phyloP scores from a whole-genome alignment of 208 protist species.

The Tritrichomonas musculus region DNA sequence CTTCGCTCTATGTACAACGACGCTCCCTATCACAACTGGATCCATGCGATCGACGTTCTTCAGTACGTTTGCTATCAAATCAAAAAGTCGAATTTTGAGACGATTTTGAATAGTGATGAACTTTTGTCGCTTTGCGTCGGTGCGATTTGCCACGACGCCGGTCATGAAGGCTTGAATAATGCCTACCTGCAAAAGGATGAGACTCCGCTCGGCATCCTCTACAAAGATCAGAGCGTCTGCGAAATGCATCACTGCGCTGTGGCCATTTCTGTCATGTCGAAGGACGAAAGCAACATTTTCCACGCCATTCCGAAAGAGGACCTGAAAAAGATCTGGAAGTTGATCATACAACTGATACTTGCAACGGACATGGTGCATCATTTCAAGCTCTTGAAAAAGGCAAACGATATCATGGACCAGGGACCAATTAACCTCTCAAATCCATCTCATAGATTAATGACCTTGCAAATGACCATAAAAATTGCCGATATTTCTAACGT shows the following conservation, averaged over 20 bases:
- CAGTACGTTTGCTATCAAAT: constrained; percentile 55
- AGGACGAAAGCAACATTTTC: constrained; percentile 45
- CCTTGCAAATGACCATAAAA: neutral
- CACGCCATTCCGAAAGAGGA: constrained; percentile 31
- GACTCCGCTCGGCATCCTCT: constrained; percentile 67
- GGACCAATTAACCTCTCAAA: neutral
- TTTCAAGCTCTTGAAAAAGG: constrained; percentile 41
- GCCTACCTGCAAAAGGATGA: constrained; percentile 77
- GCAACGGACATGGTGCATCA: constrained; percentile 57
- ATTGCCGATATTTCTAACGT: neutral
- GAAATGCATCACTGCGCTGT: constrained; percentile 58
- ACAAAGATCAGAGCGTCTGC: constrained; percentile 58
- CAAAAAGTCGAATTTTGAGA: constrained; percentile 51
- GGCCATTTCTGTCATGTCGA: constrained; percentile 39
- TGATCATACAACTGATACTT: constrained; percentile 51
- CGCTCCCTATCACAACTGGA: constrained; percentile 64
- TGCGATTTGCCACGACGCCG: constrained; percentile 83
- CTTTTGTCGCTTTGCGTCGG: constrained; percentile 71
- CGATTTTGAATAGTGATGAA: constrained; percentile 60
- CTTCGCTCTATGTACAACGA: constrained; percentile 37
- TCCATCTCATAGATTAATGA: neutral
- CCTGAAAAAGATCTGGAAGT: constrained; percentile 43
- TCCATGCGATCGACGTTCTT: constrained; percentile 60
- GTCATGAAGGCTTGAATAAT: constrained; percentile 89
- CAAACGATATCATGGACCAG: neutral